Conservation (phyloP, 345 rosid genomes). For the Eucalyptus guilfoylei region DNA sequence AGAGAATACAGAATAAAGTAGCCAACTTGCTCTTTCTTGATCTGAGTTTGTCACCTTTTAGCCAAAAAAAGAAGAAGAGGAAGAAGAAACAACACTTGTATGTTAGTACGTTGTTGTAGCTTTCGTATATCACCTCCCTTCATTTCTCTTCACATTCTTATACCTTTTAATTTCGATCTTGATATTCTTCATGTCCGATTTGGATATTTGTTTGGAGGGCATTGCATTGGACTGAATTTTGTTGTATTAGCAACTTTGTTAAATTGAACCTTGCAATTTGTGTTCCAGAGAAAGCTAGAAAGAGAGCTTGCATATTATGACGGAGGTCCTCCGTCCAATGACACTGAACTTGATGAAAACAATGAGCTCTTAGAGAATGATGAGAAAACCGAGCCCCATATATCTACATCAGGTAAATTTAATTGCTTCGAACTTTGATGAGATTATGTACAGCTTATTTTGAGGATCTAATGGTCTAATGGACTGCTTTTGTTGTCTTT, state of each 20-base stretch:
- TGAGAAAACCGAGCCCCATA: constrained; percentile 16
- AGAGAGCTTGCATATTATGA: constrained; percentile 29
- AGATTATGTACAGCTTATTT: not conserved
- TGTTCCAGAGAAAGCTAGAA: constrained; percentile 68
- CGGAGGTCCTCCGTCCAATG: constrained; percentile 19
- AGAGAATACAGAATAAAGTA: not conserved
- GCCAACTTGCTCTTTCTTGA: not conserved
- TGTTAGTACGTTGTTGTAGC: not conserved
- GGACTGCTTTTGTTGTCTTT: not conserved
- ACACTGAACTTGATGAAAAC: constrained; percentile 18
- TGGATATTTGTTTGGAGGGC: not conserved
- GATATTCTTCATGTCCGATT: not conserved
- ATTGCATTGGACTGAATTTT: not conserved
- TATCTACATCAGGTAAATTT: not conserved
- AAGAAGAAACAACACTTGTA: not conserved
- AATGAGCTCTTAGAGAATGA: constrained; percentile 15
- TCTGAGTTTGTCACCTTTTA: not conserved
- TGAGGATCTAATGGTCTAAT: not conserved
- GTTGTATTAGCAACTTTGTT: not conserved
- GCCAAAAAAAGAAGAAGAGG: not conserved
- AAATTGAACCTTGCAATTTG: not conserved
- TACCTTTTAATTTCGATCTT: not conserved
- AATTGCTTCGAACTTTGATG: not conserved
- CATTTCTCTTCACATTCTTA: not conserved
- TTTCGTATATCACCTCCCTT: not conserved